Percentiles rank a stretch among this genome's conserved stretches.
Conservation (phyloP, 2,329 filamentous ascomycete genomes). For the Fonsecaea multimorphosa region DNA sequence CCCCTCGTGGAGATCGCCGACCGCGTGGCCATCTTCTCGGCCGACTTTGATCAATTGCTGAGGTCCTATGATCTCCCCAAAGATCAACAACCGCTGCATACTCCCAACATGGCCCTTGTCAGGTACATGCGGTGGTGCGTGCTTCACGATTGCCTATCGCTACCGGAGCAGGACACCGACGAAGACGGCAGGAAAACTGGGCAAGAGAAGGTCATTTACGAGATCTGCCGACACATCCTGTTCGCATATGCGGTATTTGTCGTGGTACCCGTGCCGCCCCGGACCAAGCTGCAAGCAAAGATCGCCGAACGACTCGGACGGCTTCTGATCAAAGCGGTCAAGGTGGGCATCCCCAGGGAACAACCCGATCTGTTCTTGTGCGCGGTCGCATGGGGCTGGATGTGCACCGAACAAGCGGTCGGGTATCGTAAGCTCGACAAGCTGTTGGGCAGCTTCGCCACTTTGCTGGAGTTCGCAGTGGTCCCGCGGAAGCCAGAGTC, state of each 20-base stretch:
- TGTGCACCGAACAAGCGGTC: conserved; percentile 42
- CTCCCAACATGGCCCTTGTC: conserved; percentile 13
- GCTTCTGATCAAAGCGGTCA: conserved; percentile 39
- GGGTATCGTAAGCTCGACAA: conserved; percentile 13
- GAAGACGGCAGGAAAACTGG: not conserved
- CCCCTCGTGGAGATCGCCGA: conserved; percentile 4
- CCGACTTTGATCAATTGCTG: conserved; percentile 12
- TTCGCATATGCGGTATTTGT: conserved; percentile 47
- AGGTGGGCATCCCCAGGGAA: conserved; percentile 40
- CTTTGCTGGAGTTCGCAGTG: conserved; percentile 3
- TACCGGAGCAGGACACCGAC: conserved; percentile 12
- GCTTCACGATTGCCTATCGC: conserved; percentile 16
- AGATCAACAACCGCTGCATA: conserved; percentile 10
- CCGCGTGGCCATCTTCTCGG: conserved; percentile 6
- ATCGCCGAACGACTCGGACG: conserved; percentile 41
- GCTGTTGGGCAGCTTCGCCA: conserved; percentile 11
- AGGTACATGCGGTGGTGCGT: conserved; percentile 17
- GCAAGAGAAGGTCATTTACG: conserved; percentile 39
- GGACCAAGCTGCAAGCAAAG: conserved; percentile 43
- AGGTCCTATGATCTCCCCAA: conserved; percentile 8
- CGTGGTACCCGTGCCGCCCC: conserved; percentile 47
- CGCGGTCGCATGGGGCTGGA: conserved; percentile 47
- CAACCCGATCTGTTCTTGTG: conserved; percentile 43
- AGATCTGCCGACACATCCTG: conserved; percentile 45
- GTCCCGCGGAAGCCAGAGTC: conserved; percentile 9